Evolutionary conservation across 768 basidiomycete genomes (phyloP), one percentile per base, ranked within the genome.

Genomic region (Tylopilus rubrobrunneus): DNA sequence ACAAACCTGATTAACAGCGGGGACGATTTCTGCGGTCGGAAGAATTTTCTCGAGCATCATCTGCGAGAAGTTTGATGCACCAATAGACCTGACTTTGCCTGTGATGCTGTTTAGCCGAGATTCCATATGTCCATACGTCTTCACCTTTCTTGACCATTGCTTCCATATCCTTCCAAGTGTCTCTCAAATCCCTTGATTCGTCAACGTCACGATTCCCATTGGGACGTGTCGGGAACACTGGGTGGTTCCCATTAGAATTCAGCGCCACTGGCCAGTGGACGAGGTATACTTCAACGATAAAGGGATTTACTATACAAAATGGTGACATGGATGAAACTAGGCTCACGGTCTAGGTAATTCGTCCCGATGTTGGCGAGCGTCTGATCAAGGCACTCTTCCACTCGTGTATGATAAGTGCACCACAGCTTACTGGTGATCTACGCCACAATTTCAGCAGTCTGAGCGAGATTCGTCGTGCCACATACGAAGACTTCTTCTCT

Each of bases 141-240:
- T 73, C 66, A 68, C 87, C 88, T 62, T 81, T 85, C 67, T 80
- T 81, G 55, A 82, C 68, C 29, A 92, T 58, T 10, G 73, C 82
- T 67, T 93, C 92, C 86, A 94, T 86, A 67, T 87, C 83, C 62
- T 80, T 83, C 90, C 92, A 93, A 14, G 92, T 92, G 48, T 91
- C 79, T 48, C 68, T 73, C 62, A 90, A 65, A 27, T 82, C 75
- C 81, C 87, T 87, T 39, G 79, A 74, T 60, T 78, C 76, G 59
- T 85, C 81, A 45, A 88, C 73, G 64, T 90, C 88, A 36, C 88
- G 78, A 59, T 74, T 77, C 52, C 88, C 82, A 64, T 85, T 75
- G 1, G 83, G 78, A 34, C 79, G 81, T 12, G 73, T 76, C 9
- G 85, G 86, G 68, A 86, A 74, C 4, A 65, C 57, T 9, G 74